Evolutionary conservation across 1,139 yeast genomes (phyloP).

Genomic region (Yamadazyma dushanensis): DNA sequence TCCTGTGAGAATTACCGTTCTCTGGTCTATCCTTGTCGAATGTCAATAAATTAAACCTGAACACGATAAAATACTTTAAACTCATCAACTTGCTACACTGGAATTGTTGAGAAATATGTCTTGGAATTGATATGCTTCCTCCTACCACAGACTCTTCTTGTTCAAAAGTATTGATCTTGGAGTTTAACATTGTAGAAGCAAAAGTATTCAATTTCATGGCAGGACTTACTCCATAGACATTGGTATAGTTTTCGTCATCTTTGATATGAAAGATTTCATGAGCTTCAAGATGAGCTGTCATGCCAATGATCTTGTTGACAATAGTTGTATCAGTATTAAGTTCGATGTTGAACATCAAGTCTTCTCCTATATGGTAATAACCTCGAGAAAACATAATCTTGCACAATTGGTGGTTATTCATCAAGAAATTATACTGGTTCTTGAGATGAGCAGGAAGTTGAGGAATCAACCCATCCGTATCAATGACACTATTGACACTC

Average conservation of each 20-base stretch:
- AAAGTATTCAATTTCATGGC: slow-evolving; percentile 35
- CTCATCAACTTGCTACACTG: slow-evolving; percentile 39
- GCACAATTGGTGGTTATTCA: slow-evolving; percentile 36
- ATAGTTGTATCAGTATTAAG: slow-evolving; percentile 18
- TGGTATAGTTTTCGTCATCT: slow-evolving; percentile 19
- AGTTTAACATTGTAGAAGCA: slow-evolving; percentile 29
- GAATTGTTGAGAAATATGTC: slow-evolving; percentile 36
- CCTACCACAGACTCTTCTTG: slow-evolving; percentile 18
- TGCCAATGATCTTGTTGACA: slow-evolving; percentile 32
- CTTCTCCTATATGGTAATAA: slow-evolving; percentile 52
- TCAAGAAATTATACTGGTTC: slow-evolving; percentile 39
- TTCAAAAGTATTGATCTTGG: slow-evolving; percentile 10
- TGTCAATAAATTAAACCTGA: slow-evolving; percentile 37
- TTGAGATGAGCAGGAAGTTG: slow-evolving; percentile 35
- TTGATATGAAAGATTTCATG: slow-evolving; percentile 35
- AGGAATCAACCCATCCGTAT: slow-evolving; percentile 19
- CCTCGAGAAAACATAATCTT: slow-evolving; percentile 39
- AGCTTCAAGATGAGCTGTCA: slow-evolving; percentile 39
- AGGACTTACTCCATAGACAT: slow-evolving; percentile 41
- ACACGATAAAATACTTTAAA: slow-evolving; percentile 37
- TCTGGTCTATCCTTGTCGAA: slow-evolving; percentile 16
- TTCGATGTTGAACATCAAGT: slow-evolving; percentile 37
- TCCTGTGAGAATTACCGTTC: too few relatives aligned
- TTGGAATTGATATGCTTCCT: slow-evolving; percentile 35
- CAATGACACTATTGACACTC: slow-evolving; percentile 22